Conservation (phyloP, 1,284 basidiomycete genomes). For the Leccinum huronense region DNA sequence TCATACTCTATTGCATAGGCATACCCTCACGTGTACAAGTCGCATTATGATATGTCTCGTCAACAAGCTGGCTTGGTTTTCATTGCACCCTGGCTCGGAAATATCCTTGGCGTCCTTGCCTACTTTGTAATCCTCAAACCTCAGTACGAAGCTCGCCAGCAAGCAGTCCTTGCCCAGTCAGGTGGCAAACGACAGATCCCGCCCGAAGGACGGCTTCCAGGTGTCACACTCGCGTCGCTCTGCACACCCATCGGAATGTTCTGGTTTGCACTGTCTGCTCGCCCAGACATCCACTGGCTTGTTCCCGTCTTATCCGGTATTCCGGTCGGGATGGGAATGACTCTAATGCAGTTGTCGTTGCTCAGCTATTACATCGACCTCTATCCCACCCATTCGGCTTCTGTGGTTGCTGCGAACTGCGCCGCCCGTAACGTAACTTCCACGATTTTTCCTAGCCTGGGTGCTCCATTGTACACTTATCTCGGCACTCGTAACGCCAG, state of each 20-base stretch:
- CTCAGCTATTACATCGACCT: slow-evolving; percentile 34
- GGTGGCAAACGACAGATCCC: slow-evolving; percentile 17
- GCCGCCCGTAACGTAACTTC: slow-evolving; percentile 19
- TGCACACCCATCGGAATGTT: slow-evolving; percentile 31
- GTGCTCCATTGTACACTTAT: slow-evolving; percentile 22
- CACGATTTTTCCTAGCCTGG: slow-evolving; percentile 26
- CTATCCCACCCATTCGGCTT: slow-evolving; percentile 30
- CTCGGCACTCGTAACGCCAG: slow-evolving; percentile 28
- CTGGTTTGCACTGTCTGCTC: slow-evolving; percentile 29
- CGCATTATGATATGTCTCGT: slow-evolving; percentile 26
- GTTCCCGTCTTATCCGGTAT: slow-evolving; percentile 26
- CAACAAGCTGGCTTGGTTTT: slow-evolving; percentile 26
- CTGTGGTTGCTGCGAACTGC: slow-evolving; percentile 31
- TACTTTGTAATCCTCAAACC: slow-evolving; percentile 30
- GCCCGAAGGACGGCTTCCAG: slow-evolving; percentile 28
- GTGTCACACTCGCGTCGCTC: slow-evolving; percentile 23
- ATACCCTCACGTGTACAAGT: slow-evolving; percentile 27
- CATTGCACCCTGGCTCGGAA: slow-evolving; percentile 27
- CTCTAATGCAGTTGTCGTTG: slow-evolving; percentile 30
- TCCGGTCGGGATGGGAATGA: slow-evolving; percentile 33
- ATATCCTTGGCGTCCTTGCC: slow-evolving; percentile 27
- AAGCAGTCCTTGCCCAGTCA: slow-evolving; percentile 12
- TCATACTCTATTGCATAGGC: slow-evolving; percentile 17
- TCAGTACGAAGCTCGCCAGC: slow-evolving; percentile 19
- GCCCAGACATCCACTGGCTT: slow-evolving; percentile 21